Evolutionary conservation across 345 rosid genomes (phyloP).

Genomic region (Nasturtium officinale): DNA sequence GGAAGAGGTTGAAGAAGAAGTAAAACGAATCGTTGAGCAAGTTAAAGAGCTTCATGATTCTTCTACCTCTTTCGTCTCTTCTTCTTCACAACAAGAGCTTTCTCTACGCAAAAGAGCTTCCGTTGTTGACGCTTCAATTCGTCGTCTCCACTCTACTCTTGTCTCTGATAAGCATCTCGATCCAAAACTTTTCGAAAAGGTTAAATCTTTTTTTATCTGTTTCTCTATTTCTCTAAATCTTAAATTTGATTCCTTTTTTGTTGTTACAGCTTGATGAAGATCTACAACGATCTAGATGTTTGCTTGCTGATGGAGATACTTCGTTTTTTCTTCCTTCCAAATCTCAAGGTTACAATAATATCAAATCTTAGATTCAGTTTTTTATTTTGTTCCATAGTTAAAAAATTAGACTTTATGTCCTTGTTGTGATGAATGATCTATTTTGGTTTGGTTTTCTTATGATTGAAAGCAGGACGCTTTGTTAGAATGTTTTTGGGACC

Average conservation of each 20-base stretch:
- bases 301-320: constrained; percentile 80
- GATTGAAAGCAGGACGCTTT: constrained; percentile 57
- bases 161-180: constrained; percentile 49
- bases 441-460: not conserved
- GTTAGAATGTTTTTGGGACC: constrained; percentile 93
- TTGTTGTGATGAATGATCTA: not conserved
- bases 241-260: not conserved
- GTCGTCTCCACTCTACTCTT: constrained; percentile 59
- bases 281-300: constrained; percentile 71
- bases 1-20: constrained; percentile 67
- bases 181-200: constrained; percentile 75
- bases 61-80: constrained; percentile 59
- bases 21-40: constrained; percentile 64
- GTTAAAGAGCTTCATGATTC: constrained; percentile 82
- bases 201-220: not conserved
- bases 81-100: constrained; percentile 65
- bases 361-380: constrained; percentile 19
- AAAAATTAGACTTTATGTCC: not conserved
- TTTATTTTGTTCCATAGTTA: not conserved
- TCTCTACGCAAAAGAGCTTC: constrained; percentile 70
- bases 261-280: constrained; percentile 73
- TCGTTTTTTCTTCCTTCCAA: constrained; percentile 74
- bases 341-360: constrained; percentile 58
- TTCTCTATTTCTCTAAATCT: not conserved
- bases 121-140: constrained; percentile 72